These are phyloP conservation scores for Chlorella variabilis DNA, from an alignment of 163 green algal species.

Conservation along the genomic window DNA sequence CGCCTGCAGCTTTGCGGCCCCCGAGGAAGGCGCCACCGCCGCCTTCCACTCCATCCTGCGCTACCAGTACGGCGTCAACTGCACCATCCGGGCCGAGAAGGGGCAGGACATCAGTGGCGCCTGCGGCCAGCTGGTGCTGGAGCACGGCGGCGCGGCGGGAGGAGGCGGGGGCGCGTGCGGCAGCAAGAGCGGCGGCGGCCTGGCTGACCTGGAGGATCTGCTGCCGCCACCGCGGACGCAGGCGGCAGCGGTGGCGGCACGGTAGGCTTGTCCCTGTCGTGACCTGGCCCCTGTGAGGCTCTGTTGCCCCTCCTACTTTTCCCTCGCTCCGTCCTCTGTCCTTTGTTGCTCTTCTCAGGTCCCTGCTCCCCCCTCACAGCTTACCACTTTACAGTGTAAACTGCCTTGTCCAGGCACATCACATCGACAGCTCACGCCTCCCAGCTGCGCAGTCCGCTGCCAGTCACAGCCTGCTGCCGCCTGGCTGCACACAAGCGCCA, in stretches of 20 bases:
- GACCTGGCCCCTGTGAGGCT: not conserved
- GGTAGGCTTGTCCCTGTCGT: not conserved
- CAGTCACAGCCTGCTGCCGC: no score
- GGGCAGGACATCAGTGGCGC: slow-evolving; percentile 72
- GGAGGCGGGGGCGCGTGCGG: not conserved
- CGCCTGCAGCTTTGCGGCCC: slow-evolving; percentile 59
- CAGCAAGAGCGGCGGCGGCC: slow-evolving; percentile 5
- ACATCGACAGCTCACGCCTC: no score
- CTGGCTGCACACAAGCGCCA: no score
- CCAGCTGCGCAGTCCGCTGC: no score
- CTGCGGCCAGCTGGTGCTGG: slow-evolving; percentile 78
- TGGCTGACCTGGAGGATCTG: slow-evolving; percentile 30
- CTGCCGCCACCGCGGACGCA: not conserved
- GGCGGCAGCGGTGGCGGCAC: not conserved
- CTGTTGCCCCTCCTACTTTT: not conserved
- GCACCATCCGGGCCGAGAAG: slow-evolving; percentile 93
- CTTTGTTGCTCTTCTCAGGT: no score
- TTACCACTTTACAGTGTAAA: no score
- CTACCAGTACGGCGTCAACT: slow-evolving; percentile 61
- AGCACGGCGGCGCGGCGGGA: slow-evolving; percentile 16
- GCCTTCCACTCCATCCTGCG: slow-evolving; percentile 80
- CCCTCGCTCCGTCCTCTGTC: no score
- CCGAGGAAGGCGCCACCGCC: slow-evolving; percentile 46
- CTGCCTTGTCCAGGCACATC: slow-evolving; percentile 5
- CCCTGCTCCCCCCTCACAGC: no score